Percentiles rank a stretch among this genome's conserved stretches.
Evolutionary conservation across 331 rosid species (phyloP).

Genomic region (Cydonia oblonga): DNA sequence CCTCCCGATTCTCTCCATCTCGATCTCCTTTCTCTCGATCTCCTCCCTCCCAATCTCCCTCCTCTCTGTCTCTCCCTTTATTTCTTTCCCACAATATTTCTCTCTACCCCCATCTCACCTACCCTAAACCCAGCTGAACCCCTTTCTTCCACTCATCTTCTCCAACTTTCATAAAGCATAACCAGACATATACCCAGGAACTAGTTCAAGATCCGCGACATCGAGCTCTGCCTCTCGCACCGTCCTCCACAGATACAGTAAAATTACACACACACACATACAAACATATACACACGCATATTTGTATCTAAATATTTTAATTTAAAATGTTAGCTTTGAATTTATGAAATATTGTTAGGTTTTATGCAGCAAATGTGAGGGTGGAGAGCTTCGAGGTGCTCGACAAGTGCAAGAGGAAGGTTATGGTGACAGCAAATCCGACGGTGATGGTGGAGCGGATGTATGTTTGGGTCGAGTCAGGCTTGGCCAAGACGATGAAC

Average conservation of each 20-base stretch:
- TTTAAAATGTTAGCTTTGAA: neutral
- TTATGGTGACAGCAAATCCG: constrained; percentile 85
- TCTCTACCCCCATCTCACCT: too few species aligned
- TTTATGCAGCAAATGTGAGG: constrained; percentile 85
- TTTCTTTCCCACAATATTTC: too few species aligned
- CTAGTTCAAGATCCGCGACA: constrained; percentile 83
- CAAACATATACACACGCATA: neutral
- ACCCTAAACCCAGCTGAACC: too few species aligned
- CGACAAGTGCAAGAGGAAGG: constrained; percentile 72
- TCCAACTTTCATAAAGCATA: too few species aligned
- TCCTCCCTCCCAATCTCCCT: too few species aligned
- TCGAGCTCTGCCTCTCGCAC: constrained; percentile 91
- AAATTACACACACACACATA: neutral
- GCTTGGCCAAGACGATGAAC: too few species aligned
- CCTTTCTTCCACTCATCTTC: too few species aligned
- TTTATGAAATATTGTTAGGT: constrained; percentile 19
- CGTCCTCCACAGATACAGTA: constrained; percentile 60
- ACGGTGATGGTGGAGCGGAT: constrained; percentile 74
- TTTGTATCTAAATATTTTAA: neutral
- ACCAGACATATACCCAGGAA: too few species aligned
- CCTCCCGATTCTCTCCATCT: too few species aligned
- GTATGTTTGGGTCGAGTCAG: too few species aligned
- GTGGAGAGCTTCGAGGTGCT: constrained; percentile 76
- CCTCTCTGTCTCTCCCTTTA: too few species aligned
- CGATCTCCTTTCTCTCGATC: too few species aligned